phyloP scores from a whole-genome alignment of 108 stramenopile genomes.

The Seminavis robusta region DNA sequence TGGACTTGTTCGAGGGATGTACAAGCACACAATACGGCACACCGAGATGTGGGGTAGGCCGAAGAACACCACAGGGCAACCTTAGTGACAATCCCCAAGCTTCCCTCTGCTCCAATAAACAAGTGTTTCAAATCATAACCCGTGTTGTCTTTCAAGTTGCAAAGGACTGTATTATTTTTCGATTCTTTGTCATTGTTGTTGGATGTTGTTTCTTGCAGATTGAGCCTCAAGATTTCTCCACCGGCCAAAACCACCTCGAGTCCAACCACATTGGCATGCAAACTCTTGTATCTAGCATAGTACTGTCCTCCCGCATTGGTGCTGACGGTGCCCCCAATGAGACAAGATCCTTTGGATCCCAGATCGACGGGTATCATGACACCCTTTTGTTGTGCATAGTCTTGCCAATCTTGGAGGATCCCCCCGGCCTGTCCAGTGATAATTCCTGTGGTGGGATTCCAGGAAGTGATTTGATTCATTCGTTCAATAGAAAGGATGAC shows the following conservation, averaged over 20 bases:
- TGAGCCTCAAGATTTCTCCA: slow-evolving; percentile 77
- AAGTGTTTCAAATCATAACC: slow-evolving; percentile 94
- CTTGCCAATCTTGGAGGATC: slow-evolving; percentile 83
- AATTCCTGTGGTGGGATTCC: slow-evolving; percentile 75
- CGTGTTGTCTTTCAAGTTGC: slow-evolving; percentile 94
- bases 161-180: neutral
- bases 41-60: slow-evolving; percentile 51
- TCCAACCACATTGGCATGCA: slow-evolving; percentile 92
- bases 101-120: slow-evolving; percentile 96
- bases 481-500: slow-evolving; percentile 77
- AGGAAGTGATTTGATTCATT: slow-evolving; percentile 64
- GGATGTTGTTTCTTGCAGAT: slow-evolving; percentile 21
- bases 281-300: slow-evolving; percentile 69
- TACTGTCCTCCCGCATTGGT: slow-evolving; percentile 96
- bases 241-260: slow-evolving; percentile 89
- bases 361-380: slow-evolving; percentile 89
- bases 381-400: slow-evolving; percentile 48
- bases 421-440: slow-evolving; percentile 90
- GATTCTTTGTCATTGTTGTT: neutral
- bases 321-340: slow-evolving; percentile 93
- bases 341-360: slow-evolving; percentile 94
- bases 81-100: slow-evolving; percentile 90
- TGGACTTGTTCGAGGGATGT: slow-evolving; percentile 56
- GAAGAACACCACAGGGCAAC: slow-evolving; percentile 66
- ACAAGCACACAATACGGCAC: slow-evolving; percentile 83